Conservation (phyloP, 2,329 filamentous ascomycete species). For the Claviceps cyperi region DNA sequence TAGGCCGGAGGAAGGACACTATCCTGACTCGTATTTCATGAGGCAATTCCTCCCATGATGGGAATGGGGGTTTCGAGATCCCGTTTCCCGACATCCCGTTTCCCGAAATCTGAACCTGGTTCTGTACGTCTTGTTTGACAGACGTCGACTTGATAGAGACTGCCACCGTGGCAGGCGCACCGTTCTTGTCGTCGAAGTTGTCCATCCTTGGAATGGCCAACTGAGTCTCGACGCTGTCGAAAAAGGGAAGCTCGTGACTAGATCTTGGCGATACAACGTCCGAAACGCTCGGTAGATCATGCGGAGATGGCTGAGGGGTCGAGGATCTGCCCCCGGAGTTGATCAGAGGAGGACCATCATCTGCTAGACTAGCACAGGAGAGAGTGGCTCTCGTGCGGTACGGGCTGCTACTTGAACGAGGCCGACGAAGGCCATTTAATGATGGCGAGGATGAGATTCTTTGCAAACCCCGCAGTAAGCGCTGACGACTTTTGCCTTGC, state of each 20-base stretch:
- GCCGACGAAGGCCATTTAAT: constrained; percentile 46
- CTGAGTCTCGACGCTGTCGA: constrained; percentile 30
- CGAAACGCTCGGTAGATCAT: constrained; percentile 20
- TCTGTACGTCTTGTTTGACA: constrained; percentile 17
- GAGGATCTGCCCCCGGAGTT: constrained; percentile 15
- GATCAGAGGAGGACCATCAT: constrained; percentile 17
- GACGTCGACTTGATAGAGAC: constrained; percentile 49
- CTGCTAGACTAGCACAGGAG: constrained; percentile 40
- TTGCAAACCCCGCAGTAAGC: constrained; percentile 59
- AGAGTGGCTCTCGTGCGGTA: constrained; percentile 41
- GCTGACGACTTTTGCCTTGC: constrained; percentile 54
- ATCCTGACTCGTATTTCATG: constrained; percentile 69
- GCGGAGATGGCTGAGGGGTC: constrained; percentile 26
- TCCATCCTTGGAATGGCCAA: constrained; percentile 42
- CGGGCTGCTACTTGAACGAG: constrained; percentile 53
- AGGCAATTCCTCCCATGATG: constrained; percentile 72
- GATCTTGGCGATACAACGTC: constrained; percentile 26
- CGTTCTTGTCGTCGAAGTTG: constrained; percentile 25
- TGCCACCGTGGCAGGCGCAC: constrained; percentile 35
- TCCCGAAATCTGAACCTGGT: constrained; percentile 8
- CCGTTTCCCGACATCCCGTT: constrained; percentile 9
- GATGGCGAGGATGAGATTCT: constrained; percentile 72
- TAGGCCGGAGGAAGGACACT: constrained; percentile 61
- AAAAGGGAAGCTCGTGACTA: constrained; percentile 23
- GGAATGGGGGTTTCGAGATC: constrained; percentile 27